phyloP scores from a whole-genome alignment of 2,329 filamentous ascomycete species.

The Colletotrichum graminicola region DNA sequence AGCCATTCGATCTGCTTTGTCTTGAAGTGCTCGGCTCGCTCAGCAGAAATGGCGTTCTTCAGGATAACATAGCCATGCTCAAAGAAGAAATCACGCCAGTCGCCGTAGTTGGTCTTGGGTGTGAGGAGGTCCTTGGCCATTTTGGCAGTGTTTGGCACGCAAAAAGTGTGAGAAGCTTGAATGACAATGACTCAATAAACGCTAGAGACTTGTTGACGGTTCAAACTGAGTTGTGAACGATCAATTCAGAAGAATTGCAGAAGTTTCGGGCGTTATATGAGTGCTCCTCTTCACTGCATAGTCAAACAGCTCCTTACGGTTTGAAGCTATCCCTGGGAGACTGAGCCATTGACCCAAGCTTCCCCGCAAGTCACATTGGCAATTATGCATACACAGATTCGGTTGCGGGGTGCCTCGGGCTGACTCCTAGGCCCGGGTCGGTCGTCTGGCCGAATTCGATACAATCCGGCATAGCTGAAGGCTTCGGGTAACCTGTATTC shows the following conservation, averaged over 20 bases:
- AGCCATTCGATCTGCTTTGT: conserved; percentile 58
- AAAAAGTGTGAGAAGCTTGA: background rate
- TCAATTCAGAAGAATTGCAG: background rate
- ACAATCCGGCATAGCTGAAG: background rate
- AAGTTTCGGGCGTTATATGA: background rate
- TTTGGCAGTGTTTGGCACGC: background rate
- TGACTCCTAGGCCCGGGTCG: conserved; percentile 13
- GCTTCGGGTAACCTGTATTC: background rate
- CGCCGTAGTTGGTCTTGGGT: conserved; percentile 24
- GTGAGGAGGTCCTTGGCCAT: conserved; percentile 23
- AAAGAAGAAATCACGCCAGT: conserved; percentile 59
- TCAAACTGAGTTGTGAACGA: background rate
- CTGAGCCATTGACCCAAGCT: background rate
- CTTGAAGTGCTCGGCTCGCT: conserved; percentile 55
- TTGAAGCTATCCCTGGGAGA: background rate
- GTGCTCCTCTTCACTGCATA: background rate
- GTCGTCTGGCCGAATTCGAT: background rate
- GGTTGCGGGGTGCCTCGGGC: background rate
- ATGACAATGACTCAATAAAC: too few species aligned
- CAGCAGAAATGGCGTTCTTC: conserved; percentile 53
- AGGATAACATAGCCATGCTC: conserved; percentile 57
- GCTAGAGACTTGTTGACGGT: background rate
- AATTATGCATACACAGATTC: background rate
- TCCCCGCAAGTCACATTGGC: background rate
- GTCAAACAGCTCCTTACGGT: background rate